Base-by-base conservation (phyloP, 2,329 filamentous ascomycete genomes). In the Ustulina deusta region DNA sequence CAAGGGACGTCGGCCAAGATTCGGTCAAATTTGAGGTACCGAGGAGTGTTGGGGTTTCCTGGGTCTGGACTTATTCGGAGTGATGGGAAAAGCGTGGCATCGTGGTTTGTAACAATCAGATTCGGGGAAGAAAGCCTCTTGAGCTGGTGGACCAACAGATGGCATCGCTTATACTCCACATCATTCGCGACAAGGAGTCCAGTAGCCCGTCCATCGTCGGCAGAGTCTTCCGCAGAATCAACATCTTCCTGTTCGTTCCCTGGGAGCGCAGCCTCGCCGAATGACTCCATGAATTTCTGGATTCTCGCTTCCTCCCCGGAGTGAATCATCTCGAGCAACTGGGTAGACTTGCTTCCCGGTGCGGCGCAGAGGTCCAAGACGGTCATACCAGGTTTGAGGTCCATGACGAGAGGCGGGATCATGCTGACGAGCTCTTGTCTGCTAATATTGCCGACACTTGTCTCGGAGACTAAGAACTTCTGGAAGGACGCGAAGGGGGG, bases 371-470 rank as follows among this genome's bases (percentile, higher is more conserved):
- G 90, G 80, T 99, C 96, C 74, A 99, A 83, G 10, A 97, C 94
- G 1, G 91, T 92, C 91, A 97, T 97, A 61, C 94, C 93, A 4
- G 96, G 94, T 74, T 89, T 89, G 58, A 98, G 86, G 76, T 98
- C 94, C 85, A 99, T 92, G 74, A 98, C 85, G 74, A 98, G 87
- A 29, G 96, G 96, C 29, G 96, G 96, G 70, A 99, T 98, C 96
- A 99, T 99, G 83, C 93, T 97, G 76, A 99, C 96, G 51, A 97
- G 91, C 83, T 99, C 96, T 81, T 99, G 96, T 75, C 96, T 90
- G 81, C 93, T 97, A 76, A 99, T 98, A 80, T 98, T 99, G 75
- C 96, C 96, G 25, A 98, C 94, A 64, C 92, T 94, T 3, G 96
- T 97, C 85, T 99, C 96, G 60, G 95, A 97, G 57, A 99, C 96